A percentile compares a stretch with the other conserved stretches of the same genome.
Conservation (phyloP, 208 protist genomes). For the Crithidia brevicula region DNA sequence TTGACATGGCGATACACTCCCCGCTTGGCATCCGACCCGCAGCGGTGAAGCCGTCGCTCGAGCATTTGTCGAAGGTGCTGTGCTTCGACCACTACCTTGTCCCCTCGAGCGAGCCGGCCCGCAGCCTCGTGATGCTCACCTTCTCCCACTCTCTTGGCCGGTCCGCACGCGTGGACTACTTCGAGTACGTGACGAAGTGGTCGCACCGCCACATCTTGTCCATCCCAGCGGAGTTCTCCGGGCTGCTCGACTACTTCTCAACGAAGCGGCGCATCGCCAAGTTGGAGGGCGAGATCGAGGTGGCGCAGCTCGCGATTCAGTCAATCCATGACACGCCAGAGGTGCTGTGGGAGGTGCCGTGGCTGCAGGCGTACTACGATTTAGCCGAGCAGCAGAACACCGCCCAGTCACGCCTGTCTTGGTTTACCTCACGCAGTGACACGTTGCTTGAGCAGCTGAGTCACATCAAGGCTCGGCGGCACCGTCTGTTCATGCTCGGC, state of each 20-base stretch:
- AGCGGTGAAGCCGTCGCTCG: slow-evolving; percentile 39
- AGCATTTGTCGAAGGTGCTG: slow-evolving; percentile 54
- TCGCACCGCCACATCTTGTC: slow-evolving; percentile 58
- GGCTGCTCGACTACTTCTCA: slow-evolving; percentile 74
- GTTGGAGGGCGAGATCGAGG: slow-evolving; percentile 63
- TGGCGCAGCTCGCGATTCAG: slow-evolving; percentile 57
- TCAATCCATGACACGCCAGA: slow-evolving; percentile 63
- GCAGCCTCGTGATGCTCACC: slow-evolving; percentile 70
- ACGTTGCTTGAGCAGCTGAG: slow-evolving; percentile 68
- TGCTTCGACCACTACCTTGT: slow-evolving; percentile 83
- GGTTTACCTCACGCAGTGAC: slow-evolving; percentile 68
- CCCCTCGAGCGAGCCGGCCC: slow-evolving; percentile 38
- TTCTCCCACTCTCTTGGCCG: slow-evolving; percentile 66
- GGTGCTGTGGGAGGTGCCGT: slow-evolving; percentile 80
- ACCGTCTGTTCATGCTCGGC: slow-evolving; percentile 76
- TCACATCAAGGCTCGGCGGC: slow-evolving; percentile 59
- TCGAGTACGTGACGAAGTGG: slow-evolving; percentile 63
- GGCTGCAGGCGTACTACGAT: slow-evolving; percentile 66
- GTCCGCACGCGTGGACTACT: slow-evolving; percentile 65
- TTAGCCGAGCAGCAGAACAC: slow-evolving; percentile 62
- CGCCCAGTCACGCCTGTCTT: slow-evolving; percentile 51
- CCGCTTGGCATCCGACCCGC: slow-evolving; percentile 7
- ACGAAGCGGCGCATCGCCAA: slow-evolving; percentile 46
- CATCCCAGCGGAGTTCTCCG: slow-evolving; percentile 56
- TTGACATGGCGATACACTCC: slow-evolving; percentile 2